Conservation (phyloP, 352 stramenopile genomes). For the Phytophthora macrochlamydospora region DNA sequence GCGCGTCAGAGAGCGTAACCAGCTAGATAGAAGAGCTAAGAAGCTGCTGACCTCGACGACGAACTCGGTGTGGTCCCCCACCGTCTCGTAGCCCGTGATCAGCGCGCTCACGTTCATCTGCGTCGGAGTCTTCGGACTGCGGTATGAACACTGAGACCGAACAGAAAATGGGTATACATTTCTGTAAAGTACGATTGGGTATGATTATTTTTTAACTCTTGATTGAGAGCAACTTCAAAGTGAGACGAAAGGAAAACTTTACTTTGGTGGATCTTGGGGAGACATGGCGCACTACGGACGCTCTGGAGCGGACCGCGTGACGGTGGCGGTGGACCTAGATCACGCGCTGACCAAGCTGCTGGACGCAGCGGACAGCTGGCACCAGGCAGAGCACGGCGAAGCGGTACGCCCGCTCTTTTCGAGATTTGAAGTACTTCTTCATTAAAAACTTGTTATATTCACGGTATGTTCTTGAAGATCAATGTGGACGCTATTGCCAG, state of each 20-base stretch:
- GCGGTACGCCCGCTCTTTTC: slow-evolving; percentile 32
- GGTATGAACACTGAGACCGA: not conserved
- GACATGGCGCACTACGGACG: slow-evolving; percentile 33
- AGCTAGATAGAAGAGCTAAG: not conserved
- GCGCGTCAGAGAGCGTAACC: not conserved
- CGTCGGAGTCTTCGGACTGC: slow-evolving; percentile 32
- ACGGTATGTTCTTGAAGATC: slow-evolving; percentile 26
- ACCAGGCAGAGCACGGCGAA: slow-evolving; percentile 44
- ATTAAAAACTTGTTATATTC: not conserved
- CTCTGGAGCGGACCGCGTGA: slow-evolving; percentile 40
- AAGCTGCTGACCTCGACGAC: slow-evolving; percentile 60
- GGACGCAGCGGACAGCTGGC: slow-evolving; percentile 52
- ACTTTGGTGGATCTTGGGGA: not conserved
- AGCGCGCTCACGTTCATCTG: slow-evolving; percentile 82
- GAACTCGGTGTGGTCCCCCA: slow-evolving; percentile 89
- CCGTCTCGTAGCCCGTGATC: slow-evolving; percentile 82
- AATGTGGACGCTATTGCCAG: slow-evolving; percentile 17
- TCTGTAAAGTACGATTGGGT: not conserved
- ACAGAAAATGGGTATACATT: not conserved
- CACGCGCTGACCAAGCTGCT: slow-evolving; percentile 62
- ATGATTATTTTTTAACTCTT: no score
- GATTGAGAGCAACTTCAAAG: slow-evolving; percentile 32
- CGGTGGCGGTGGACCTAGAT: slow-evolving; percentile 69
- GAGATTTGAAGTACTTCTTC: slow-evolving; percentile 1
- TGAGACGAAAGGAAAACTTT: not conserved